Conservation (phyloP, 2,329 filamentous ascomycete genomes). For the Arthroderma sp. region DNA sequence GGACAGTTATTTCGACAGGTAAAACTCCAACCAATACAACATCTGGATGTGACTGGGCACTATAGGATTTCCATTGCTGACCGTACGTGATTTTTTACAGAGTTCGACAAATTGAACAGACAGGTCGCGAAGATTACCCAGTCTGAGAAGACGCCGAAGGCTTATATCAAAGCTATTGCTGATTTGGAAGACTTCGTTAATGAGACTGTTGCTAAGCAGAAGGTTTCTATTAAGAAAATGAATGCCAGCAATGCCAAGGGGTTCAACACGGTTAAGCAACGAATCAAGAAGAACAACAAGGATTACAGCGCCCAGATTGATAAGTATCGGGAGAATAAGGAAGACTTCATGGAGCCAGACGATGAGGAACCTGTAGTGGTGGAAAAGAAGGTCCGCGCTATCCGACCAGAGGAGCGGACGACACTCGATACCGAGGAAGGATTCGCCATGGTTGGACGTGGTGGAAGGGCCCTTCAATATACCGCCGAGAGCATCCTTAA, state of each 20-base stretch:
- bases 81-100: slow-evolving; percentile 32
- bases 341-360: slow-evolving; percentile 74
- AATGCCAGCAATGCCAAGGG: slow-evolving; percentile 89
- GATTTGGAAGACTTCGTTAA: slow-evolving; percentile 92
- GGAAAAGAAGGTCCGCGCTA: slow-evolving; percentile 40
- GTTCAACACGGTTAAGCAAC: slow-evolving; percentile 93
- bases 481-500: slow-evolving; percentile 98
- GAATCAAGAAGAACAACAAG: slow-evolving; percentile 97
- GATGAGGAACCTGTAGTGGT: slow-evolving; percentile 52
- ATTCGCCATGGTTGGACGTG: slow-evolving; percentile 77
- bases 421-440: slow-evolving; percentile 61
- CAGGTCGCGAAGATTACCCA: slow-evolving; percentile 68
- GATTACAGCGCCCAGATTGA: slow-evolving; percentile 83
- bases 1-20: slow-evolving; percentile 85
- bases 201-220: slow-evolving; percentile 88
- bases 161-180: slow-evolving; percentile 83
- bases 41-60: slow-evolving; percentile 1
- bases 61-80: slow-evolving; percentile 10
- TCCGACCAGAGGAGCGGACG: slow-evolving; percentile 30
- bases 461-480: slow-evolving; percentile 78
- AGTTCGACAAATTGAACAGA: slow-evolving; percentile 88
- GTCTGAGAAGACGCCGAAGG: slow-evolving; percentile 68
- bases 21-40: slow-evolving; percentile 22
- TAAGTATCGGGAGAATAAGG: slow-evolving; percentile 71
- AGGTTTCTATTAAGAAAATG: slow-evolving; percentile 96